These are phyloP conservation scores for Neonectria hederae DNA, from an alignment of 2,329 filamentous ascomycete species.

Conservation along the genomic window DNA sequence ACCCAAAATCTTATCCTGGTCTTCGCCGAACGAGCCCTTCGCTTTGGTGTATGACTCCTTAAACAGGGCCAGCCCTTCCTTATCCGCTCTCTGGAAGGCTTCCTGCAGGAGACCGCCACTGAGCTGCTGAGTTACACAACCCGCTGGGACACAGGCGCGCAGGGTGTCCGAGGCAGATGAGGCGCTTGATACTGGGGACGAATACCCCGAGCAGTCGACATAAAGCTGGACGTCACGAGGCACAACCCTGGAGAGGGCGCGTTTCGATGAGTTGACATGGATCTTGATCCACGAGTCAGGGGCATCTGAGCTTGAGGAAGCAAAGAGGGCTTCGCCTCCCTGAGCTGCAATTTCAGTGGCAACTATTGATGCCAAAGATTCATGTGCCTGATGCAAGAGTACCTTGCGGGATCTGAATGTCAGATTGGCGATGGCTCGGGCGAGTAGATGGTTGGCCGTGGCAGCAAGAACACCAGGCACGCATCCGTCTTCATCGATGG, in stretches of 20 bases:
- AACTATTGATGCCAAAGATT: neutral
- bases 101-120: constrained; percentile 1
- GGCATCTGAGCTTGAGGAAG: neutral
- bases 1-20: neutral
- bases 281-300: constrained; percentile 8
- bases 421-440: neutral
- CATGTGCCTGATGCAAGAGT: constrained; percentile 11
- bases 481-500: neutral
- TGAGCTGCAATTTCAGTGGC: neutral
- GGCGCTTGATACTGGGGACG: neutral
- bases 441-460: neutral
- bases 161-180: neutral
- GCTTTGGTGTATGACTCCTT: constrained; percentile 1
- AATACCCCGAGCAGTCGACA: constrained; percentile 11
- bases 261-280: constrained; percentile 10
- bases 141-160: neutral
- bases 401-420: neutral
- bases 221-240: constrained; percentile 7
- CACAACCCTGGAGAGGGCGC: neutral
- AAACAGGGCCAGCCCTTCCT: neutral
- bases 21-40: neutral
- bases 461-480: neutral
- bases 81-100: neutral
- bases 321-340: constrained; percentile 6
- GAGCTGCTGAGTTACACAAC: neutral